phyloP scores from a whole-genome alignment of 176 grass and related monocot species.

The Lolium rigidum region DNA sequence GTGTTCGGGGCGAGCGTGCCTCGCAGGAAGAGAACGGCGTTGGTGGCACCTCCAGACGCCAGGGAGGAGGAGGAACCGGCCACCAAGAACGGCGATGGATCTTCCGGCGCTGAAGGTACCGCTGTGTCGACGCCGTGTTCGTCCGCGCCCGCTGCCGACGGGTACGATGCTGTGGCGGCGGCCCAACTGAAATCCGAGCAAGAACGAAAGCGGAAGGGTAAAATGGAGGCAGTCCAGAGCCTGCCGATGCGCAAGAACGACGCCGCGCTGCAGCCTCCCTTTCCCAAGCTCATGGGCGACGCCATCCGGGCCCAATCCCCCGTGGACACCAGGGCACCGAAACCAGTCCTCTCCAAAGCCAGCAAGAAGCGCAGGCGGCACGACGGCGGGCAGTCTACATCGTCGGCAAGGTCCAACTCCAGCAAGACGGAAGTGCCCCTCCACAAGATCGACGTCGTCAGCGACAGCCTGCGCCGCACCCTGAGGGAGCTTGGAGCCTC shows the following conservation, averaged over 20 bases:
- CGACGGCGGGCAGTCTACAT: background rate
- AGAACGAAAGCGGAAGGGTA: background rate
- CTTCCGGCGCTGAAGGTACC: background rate
- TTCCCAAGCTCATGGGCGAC: conserved; percentile 4
- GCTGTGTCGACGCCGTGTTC: background rate
- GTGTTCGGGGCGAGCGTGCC: background rate
- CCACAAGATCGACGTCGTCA: conserved; percentile 6
- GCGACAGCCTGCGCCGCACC: background rate
- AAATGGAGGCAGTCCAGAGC: background rate
- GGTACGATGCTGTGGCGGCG: background rate
- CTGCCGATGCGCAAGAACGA: background rate
- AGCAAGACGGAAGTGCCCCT: background rate
- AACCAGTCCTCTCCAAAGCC: background rate
- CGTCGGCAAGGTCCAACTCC: background rate
- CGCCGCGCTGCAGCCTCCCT: background rate
- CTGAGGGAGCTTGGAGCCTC: background rate
- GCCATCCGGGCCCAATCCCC: background rate
- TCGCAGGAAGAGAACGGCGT: conserved; percentile 6
- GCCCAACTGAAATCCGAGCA: background rate
- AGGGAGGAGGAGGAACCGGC: background rate
- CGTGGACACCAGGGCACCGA: background rate
- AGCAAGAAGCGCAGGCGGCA: background rate
- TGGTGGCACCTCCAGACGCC: background rate
- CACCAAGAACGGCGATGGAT: background rate
- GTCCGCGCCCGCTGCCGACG: background rate